Evolutionary conservation across 768 basidiomycete species (phyloP).

Genomic region (Rhodosporidiobolus odoratus): DNA sequence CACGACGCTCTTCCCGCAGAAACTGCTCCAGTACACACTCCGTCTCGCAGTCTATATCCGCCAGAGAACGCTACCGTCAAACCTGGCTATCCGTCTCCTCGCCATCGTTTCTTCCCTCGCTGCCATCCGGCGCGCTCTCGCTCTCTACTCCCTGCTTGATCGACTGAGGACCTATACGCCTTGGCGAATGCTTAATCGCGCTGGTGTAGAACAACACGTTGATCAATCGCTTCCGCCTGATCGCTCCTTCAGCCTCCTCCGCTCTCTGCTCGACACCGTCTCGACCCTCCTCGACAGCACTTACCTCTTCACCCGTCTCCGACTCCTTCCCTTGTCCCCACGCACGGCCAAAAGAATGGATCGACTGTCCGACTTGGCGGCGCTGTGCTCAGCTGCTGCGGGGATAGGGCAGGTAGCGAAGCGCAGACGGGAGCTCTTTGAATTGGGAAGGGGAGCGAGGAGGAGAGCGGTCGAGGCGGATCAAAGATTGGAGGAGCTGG

Average conservation of each 20-base stretch:
- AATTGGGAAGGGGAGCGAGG: neutral
- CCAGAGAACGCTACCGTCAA: neutral
- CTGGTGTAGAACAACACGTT: neutral
- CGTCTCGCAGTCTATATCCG: constrained; percentile 3
- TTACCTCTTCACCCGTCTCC: constrained; percentile 9
- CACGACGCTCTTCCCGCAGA: neutral
- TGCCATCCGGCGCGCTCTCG: neutral
- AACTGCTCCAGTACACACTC: constrained; percentile 13
- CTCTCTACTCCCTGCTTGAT: neutral
- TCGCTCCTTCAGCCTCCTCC: neutral
- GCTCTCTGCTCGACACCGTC: neutral
- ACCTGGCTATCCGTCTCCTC: neutral
- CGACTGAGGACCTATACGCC: no score
- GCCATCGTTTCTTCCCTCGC: constrained; percentile 9
- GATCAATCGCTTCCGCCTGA: no score
- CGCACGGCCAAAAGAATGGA: neutral
- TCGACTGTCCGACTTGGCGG: neutral
- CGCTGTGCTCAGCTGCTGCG: neutral
- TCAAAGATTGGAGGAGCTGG: constrained; percentile 4
- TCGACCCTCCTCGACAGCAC: constrained; percentile 6
- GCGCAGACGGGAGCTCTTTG: neutral
- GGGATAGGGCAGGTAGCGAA: neutral
- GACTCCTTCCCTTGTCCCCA: neutral
- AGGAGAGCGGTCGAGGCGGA: neutral
- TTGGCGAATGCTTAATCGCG: neutral